These are phyloP conservation scores for Mortierella polycephala DNA, from an alignment of 371 early-diverging fungal genomes.

Conservation along the genomic window DNA sequence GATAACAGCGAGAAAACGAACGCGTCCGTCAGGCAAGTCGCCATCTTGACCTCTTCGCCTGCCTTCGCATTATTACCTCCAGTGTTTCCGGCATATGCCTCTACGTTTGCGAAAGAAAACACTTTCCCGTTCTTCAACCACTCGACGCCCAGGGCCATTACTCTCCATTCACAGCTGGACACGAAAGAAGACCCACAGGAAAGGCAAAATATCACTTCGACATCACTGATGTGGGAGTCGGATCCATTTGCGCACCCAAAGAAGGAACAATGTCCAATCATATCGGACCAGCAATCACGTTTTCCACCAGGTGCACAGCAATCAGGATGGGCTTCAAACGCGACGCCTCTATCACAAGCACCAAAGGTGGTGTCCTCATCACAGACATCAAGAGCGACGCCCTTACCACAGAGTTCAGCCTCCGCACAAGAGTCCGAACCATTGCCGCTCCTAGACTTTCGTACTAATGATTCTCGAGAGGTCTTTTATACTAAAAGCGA, in stretches of 20 bases:
- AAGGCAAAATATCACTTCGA: too few relatives aligned
- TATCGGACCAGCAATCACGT: too few relatives aligned
- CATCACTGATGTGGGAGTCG: too few relatives aligned
- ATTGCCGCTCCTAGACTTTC: slow-evolving; percentile 35
- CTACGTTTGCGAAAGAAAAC: neutral
- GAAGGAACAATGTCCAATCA: too few relatives aligned
- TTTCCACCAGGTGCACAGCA: too few relatives aligned
- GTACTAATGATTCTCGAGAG: slow-evolving; percentile 33
- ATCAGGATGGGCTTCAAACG: too few relatives aligned
- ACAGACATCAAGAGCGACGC: neutral
- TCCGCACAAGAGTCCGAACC: neutral
- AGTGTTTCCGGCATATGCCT: neutral
- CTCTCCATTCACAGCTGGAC: too few relatives aligned
- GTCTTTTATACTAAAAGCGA: slow-evolving; percentile 39
- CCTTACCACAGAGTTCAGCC: neutral
- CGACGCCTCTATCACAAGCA: too few relatives aligned
- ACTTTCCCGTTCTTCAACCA: neutral
- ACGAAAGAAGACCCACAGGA: too few relatives aligned
- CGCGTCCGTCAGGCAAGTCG: neutral
- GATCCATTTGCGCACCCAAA: too few relatives aligned
- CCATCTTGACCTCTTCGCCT: neutral
- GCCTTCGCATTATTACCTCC: neutral
- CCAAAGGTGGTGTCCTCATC: too few relatives aligned
- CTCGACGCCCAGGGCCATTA: neutral
- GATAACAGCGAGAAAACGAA: neutral